phyloP scores from a whole-genome alignment of 148 eudicot species.

The Pharnaceum exiguum region DNA sequence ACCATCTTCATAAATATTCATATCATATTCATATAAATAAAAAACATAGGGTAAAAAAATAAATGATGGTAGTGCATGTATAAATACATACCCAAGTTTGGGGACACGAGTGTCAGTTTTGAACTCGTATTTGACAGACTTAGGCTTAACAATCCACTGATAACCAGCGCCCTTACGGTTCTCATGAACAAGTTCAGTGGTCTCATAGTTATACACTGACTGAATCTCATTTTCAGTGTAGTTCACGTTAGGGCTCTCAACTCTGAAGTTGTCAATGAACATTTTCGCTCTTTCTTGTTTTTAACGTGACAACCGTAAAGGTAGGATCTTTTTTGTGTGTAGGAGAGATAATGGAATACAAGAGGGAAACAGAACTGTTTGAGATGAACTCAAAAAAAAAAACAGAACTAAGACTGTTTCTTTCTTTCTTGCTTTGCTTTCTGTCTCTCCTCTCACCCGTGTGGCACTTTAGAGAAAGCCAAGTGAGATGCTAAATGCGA shows the following conservation, averaged over 20 bases:
- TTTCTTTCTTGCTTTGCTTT: not conserved
- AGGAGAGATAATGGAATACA: not conserved
- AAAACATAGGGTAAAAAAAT: not conserved
- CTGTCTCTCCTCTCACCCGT: not conserved
- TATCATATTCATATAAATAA: not conserved
- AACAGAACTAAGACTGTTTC: not conserved
- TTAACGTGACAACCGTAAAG: not conserved
- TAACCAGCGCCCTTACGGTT: constrained; percentile 65
- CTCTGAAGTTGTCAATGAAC: constrained; percentile 89
- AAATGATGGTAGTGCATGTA: too few species aligned
- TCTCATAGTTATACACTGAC: constrained; percentile 69
- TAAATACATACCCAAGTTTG: constrained; percentile 61
- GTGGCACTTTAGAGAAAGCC: not conserved
- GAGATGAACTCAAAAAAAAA: not conserved
- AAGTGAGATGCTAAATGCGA: not conserved
- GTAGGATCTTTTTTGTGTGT: constrained; percentile 3
- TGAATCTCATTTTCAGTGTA: constrained; percentile 78
- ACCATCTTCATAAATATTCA: not conserved
- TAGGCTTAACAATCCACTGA: constrained; percentile 92
- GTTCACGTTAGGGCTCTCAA: constrained; percentile 82
- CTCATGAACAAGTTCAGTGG: constrained; percentile 93
- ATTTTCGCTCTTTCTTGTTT: constrained; percentile 28
- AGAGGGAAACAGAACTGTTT: too few species aligned
- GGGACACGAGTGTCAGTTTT: constrained; percentile 76
- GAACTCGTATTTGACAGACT: constrained; percentile 76